Evolutionary conservation across 164 flowering plant species (phyloP), one percentile per base, ranked within the genome.

Genomic region (Sedum album): DNA sequence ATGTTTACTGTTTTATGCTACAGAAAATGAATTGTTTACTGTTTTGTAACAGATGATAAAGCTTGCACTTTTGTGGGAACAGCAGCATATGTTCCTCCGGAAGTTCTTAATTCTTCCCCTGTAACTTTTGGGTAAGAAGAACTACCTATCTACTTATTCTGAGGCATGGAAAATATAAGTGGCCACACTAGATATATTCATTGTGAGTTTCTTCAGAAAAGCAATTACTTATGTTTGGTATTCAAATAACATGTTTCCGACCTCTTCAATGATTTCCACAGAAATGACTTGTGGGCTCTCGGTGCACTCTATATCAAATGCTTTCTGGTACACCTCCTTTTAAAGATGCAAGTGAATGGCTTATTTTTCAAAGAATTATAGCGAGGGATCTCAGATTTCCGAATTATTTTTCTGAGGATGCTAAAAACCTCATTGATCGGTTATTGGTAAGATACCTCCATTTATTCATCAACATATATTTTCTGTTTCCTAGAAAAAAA

Each of bases 281-380:
- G 99, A 74, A 95, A 92, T 73, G 99, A 95, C 73, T 87, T 90
- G 28, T 95, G 99, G 98, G 98, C 99, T 25, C 89, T 95, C 65
- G 99, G 99, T 95, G 99, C 97, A 92, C 76, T 90, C 98, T 28
- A n/a, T n/a, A n/a, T n/a, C n/a, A n/a, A n/a, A n/a, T n/a, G n/a
- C n/a, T n/a, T n/a, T n/a, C n/a, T n/a, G 99, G 99, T 70, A 80
- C 89, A 74, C 89, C 98, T 79, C 99, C 99, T 65, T 92, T 95
- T 78, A 92, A 90, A 85, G 99, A 92, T 81, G 90, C 96, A 63
- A 95, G 99, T 73, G 99, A 95, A 76, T 95, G 99, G 99, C 96
- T 95, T 41, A 92, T 89, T 73, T 95, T 95, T 72, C 99, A 95
- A 79, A 89, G 85, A 79, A 95, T 95, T 70, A 88, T 89, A 41